Evolutionary conservation across 2,329 filamentous ascomycete genomes (phyloP).

Genomic region (Dothistroma septosporum): DNA sequence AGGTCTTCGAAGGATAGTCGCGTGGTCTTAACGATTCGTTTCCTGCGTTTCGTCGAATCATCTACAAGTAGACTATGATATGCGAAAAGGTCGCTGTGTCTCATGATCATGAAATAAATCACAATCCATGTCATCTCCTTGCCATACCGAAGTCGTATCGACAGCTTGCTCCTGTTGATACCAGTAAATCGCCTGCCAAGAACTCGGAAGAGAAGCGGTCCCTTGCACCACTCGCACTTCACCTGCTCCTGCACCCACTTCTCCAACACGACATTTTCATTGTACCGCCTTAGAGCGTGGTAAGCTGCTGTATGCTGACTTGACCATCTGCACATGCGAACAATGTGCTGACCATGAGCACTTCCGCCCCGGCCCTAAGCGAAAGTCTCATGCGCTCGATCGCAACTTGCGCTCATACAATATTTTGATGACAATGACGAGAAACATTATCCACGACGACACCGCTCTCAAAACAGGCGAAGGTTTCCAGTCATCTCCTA

Average conservation of each 20-base stretch:
- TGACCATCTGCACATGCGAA: no score
- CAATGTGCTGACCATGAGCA: background rate
- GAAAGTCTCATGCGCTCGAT: background rate
- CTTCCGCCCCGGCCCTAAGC: background rate
- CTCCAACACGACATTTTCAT: background rate
- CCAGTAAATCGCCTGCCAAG: background rate
- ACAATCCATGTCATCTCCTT: background rate
- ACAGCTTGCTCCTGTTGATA: background rate
- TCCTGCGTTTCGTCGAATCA: conserved; percentile 20
- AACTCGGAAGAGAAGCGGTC: background rate
- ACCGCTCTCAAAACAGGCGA: background rate
- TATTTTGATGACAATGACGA: background rate
- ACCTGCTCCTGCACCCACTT: background rate
- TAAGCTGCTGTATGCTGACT: no score
- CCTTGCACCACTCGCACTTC: background rate
- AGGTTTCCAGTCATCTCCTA: background rate
- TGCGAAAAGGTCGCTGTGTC: conserved; percentile 13
- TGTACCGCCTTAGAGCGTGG: no score
- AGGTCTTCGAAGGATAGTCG: conserved; percentile 24
- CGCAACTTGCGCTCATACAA: background rate
- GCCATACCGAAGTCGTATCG: background rate
- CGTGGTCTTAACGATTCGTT: conserved; percentile 22
- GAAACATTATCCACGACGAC: background rate
- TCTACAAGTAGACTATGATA: conserved; percentile 25
- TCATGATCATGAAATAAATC: background rate